Percentiles rank a stretch among this genome's conserved stretches.
These are phyloP conservation scores for Globisporangium mamillatum DNA, from an alignment of 352 stramenopile species.

Conservation along the genomic window DNA sequence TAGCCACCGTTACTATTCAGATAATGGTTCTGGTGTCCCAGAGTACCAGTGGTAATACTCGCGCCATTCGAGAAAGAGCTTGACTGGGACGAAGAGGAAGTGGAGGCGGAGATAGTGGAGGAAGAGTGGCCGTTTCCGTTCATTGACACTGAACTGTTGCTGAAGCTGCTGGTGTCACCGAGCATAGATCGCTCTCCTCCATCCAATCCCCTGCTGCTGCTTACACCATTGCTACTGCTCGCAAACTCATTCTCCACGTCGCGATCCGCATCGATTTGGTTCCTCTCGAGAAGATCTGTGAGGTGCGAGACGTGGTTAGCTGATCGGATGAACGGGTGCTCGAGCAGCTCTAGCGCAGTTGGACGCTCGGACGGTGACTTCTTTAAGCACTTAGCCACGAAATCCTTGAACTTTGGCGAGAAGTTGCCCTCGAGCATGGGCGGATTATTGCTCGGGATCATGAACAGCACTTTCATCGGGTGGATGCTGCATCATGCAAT, in stretches of 20 bases:
- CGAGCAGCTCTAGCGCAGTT: conserved; percentile 77
- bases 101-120: conserved; percentile 1
- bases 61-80: neutral
- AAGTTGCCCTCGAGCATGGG: conserved; percentile 80
- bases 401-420: conserved; percentile 82
- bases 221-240: neutral
- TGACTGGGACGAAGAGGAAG: neutral
- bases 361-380: conserved; percentile 87
- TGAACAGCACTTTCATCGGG: conserved; percentile 98
- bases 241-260: conserved; percentile 3
- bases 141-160: conserved; percentile 2
- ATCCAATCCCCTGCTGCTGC: neutral
- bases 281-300: conserved; percentile 54
- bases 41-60: neutral
- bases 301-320: conserved; percentile 72
- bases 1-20: neutral
- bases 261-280: conserved; percentile 3
- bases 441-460: conserved; percentile 95
- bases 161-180: conserved; percentile 2
- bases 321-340: conserved; percentile 81
- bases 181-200: neutral
- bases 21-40: neutral
- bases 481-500: conserved; percentile 82
- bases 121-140: neutral
- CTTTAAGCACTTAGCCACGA: conserved; percentile 85